A percentile compares a stretch with the other conserved stretches of the same genome.
These are phyloP conservation scores for Aspergillus calidoustus DNA, from an alignment of 2,329 filamentous ascomycete genomes.

Conservation along the genomic window DNA sequence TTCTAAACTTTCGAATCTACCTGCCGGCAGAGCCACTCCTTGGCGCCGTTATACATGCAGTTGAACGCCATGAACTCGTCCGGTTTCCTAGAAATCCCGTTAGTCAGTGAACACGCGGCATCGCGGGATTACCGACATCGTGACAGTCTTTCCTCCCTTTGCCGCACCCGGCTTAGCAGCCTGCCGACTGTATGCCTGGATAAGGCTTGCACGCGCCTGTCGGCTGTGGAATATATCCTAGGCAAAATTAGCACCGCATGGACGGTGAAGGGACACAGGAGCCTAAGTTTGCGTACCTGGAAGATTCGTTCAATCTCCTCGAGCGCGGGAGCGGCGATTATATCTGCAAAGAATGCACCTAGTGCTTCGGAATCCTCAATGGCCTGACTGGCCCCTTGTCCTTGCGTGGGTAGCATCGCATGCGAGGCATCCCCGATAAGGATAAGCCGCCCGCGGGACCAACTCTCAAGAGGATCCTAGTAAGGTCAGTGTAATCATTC, in stretches of 20 bases:
- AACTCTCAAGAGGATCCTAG: constrained; percentile 29
- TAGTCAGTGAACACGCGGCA: not conserved
- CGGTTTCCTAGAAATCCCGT: constrained; percentile 4
- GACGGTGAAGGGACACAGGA: too few relatives aligned
- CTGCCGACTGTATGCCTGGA: constrained; percentile 18
- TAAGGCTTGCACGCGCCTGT: constrained; percentile 3
- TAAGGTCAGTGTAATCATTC: not conserved
- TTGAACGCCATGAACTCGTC: constrained; percentile 16
- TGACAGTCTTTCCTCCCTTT: constrained; percentile 11
- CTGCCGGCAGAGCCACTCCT: constrained; percentile 1
- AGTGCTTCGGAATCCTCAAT: constrained; percentile 47
- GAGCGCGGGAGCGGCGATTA: not conserved
- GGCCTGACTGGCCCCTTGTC: constrained; percentile 49
- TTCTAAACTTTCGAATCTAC: not conserved
- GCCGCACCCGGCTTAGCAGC: constrained; percentile 9
- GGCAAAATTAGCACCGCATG: not conserved
- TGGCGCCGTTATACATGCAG: constrained; percentile 8
- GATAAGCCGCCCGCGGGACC: constrained; percentile 27
- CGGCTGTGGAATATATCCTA: constrained; percentile 13
- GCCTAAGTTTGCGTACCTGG: not conserved
- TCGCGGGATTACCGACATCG: not conserved
- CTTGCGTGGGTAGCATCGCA: constrained; percentile 48
- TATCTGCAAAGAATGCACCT: constrained; percentile 16
- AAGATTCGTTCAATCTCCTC: not conserved
- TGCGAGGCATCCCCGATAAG: constrained; percentile 47